phyloP scores from a whole-genome alignment of 2,329 filamentous ascomycete genomes.

The Epichloe amarillans region DNA sequence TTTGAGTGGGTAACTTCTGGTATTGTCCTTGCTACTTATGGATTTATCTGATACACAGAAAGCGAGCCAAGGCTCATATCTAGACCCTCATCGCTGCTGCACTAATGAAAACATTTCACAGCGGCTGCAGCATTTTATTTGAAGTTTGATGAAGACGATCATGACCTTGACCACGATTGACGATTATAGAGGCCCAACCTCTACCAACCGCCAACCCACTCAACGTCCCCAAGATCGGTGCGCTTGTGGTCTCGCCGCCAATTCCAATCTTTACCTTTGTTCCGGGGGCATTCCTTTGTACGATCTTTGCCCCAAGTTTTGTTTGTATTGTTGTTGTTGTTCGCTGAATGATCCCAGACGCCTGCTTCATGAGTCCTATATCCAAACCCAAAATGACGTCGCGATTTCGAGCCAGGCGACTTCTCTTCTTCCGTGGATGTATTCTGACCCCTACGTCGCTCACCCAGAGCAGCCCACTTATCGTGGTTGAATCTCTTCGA shows the following conservation, averaged over 20 bases:
- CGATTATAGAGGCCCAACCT: slow-evolving; percentile 31
- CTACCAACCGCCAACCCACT: slow-evolving; percentile 92
- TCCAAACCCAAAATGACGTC: slow-evolving; percentile 35
- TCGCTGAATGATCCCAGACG: slow-evolving; percentile 32
- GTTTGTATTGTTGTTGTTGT: slow-evolving; percentile 17
- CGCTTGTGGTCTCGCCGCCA: slow-evolving; percentile 46
- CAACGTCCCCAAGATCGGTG: slow-evolving; percentile 62
- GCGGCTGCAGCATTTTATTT: neutral
- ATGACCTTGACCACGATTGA: slow-evolving; percentile 48
- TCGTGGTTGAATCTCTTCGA: slow-evolving; percentile 53
- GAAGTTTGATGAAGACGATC: slow-evolving; percentile 2
- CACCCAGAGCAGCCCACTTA: slow-evolving; percentile 82
- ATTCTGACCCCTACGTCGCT: slow-evolving; percentile 59
- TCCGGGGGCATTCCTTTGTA: slow-evolving; percentile 41
- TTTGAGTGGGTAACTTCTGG: slow-evolving; percentile 54
- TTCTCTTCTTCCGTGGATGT: slow-evolving; percentile 37
- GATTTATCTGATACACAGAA: slow-evolving; percentile 49
- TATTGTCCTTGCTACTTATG: slow-evolving; percentile 33
- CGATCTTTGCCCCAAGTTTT: slow-evolving; percentile 29
- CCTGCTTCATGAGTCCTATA: slow-evolving; percentile 35
- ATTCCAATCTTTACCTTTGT: slow-evolving; percentile 45
- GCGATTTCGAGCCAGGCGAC: slow-evolving; percentile 34
- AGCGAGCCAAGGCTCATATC: slow-evolving; percentile 38
- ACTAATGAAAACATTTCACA: slow-evolving; percentile 7
- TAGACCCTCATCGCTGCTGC: slow-evolving; percentile 15